Evolutionary conservation across 345 rosid genomes (phyloP).

Genomic region (Salix viminalis): DNA sequence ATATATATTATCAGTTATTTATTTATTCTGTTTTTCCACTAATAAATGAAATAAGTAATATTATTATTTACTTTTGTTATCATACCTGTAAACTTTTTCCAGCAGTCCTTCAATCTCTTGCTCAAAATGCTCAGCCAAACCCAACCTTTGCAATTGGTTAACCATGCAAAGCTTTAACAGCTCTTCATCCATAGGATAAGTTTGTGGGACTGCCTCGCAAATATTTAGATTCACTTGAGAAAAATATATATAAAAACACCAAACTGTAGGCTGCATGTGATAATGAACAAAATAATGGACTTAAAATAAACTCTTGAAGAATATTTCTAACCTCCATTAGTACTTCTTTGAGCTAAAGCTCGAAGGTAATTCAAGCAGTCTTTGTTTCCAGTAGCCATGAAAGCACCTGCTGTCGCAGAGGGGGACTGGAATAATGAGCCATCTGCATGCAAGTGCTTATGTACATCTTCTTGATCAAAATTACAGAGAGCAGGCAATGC

Average conservation of each 20-base stretch:
- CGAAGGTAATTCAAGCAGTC: constrained; percentile 43
- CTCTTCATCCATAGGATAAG: constrained; percentile 50
- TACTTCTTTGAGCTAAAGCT: constrained; percentile 34
- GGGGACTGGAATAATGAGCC: constrained; percentile 68
- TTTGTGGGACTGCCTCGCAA: constrained; percentile 37
- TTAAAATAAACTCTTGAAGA: neutral
- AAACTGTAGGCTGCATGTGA: no score
- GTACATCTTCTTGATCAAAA: constrained; percentile 22
- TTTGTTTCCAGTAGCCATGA: constrained; percentile 46
- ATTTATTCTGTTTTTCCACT: no score
- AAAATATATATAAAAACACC: neutral
- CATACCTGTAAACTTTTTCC: constrained; percentile 36
- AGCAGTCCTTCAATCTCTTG: constrained; percentile 40
- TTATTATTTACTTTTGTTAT: neutral
- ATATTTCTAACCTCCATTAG: constrained; percentile 39
- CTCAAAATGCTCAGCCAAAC: constrained; percentile 51
- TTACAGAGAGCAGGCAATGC: constrained; percentile 26
- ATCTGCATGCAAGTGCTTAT: constrained; percentile 21
- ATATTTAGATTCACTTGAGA: neutral
- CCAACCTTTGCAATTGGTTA: constrained; percentile 43
- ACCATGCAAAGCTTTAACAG: constrained; percentile 44
- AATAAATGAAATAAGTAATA: no score
- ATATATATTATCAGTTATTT: no score
- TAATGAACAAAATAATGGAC: neutral
- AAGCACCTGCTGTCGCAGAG: constrained; percentile 60